Base-by-base conservation (phyloP, 2,329 filamentous ascomycete genomes). In the Beauveria rudraprayagi region DNA sequence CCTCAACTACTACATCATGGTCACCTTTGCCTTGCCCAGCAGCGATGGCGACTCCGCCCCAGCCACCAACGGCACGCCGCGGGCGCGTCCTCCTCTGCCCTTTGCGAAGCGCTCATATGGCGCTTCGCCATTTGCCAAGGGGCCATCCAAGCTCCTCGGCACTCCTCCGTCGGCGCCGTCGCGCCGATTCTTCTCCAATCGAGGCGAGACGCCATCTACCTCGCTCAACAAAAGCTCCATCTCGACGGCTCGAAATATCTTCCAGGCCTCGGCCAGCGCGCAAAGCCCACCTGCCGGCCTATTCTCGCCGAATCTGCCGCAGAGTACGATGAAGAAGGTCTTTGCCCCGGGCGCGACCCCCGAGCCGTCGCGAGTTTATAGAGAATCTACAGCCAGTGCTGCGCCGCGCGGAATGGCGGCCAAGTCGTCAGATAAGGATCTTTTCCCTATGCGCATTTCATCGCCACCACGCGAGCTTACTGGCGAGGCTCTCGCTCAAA, bases 361-460 rank as follows among this genome's bases (percentile, higher is more conserved):
- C 22, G 78, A 75, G 59, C 71, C 75, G 47, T 73, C 71, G 68
- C 68, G 76, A 67, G 64, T 77, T 64, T 75, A 75, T 55, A 77
- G 79, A 51, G 77, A 77, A 61, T 75, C 75, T 1, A 78, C 76
- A 2, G 75, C 76, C 34, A 78, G 83, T 67, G 75, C 76, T 56
- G 77, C 75, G 5, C 75, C 78, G 24, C 77, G 77, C 43, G 80
- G 79, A 61, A 75, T 84, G 75, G 75, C 78, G 65, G 73, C 78
- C 28, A 79, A 78, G 68, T 75, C 77, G 6, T 70, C 75, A 2
- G 77, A 79, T 19, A 78, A 77, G 63, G 80, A 84, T 50, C 75
- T 82, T 17, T 86, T 86, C 67, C 70, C 76, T 30, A 81, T 84
- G 81, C 80, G 81, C 66, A 86, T 86, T 62, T 76, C 80, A 26